A percentile compares a stretch with the other conserved stretches of the same genome.
Evolutionary conservation across 2,329 filamentous ascomycete genomes (phyloP).

Genomic region (Metarhizium album): DNA sequence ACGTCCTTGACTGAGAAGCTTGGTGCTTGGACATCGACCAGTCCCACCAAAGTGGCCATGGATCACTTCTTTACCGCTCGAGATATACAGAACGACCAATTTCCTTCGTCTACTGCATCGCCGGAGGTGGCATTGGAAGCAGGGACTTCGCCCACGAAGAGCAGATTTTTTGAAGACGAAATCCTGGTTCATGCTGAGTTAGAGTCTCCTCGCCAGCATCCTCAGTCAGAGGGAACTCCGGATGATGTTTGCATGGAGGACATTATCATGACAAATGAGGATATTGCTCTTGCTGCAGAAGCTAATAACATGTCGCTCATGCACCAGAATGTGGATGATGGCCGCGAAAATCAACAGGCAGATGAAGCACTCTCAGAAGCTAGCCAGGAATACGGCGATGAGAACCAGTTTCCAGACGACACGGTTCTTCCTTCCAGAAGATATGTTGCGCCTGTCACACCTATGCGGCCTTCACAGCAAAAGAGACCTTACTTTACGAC

Average conservation of each 20-base stretch:
- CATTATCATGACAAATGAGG: slow-evolving; percentile 40
- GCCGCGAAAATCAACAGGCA: slow-evolving; percentile 11
- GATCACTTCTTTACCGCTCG: background rate
- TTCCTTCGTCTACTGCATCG: background rate
- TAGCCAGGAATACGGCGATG: slow-evolving; percentile 57
- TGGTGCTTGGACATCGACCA: slow-evolving; percentile 51
- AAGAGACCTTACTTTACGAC: slow-evolving; percentile 53
- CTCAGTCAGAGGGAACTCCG: slow-evolving; percentile 14
- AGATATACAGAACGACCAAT: background rate
- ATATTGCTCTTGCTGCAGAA: slow-evolving; percentile 45
- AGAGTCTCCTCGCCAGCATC: slow-evolving; percentile 8
- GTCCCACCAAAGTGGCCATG: slow-evolving; percentile 24
- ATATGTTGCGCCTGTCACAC: slow-evolving; percentile 38
- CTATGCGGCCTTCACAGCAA: slow-evolving; percentile 37
- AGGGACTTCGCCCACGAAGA: slow-evolving; percentile 29
- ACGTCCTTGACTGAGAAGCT: slow-evolving; percentile 54
- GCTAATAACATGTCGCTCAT: slow-evolving; percentile 50
- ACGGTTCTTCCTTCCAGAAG: slow-evolving; percentile 26
- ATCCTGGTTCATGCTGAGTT: slow-evolving; percentile 31
- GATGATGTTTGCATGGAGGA: slow-evolving; percentile 29
- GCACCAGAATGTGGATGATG: slow-evolving; percentile 27
- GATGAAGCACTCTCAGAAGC: slow-evolving; percentile 46
- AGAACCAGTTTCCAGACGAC: slow-evolving; percentile 50
- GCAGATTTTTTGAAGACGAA: slow-evolving; percentile 51
- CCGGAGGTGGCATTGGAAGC: slow-evolving; percentile 8